These are phyloP conservation scores for Lentinus tigrinus DNA, from an alignment of 768 basidiomycete species.

Conservation along the genomic window DNA sequence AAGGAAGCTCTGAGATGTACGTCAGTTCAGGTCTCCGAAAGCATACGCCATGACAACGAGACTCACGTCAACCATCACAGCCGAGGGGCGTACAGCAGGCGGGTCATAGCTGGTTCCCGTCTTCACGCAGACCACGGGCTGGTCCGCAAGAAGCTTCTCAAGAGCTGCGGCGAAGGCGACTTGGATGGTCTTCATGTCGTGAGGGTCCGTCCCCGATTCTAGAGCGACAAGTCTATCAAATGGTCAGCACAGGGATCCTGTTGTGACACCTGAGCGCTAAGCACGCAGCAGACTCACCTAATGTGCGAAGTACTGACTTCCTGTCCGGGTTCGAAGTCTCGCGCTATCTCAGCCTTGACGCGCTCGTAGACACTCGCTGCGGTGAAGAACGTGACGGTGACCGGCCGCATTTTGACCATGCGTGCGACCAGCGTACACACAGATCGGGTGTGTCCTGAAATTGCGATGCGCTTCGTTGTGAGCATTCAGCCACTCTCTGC, in stretches of 20 bases:
- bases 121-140: conserved; percentile 9
- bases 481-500: too few relatives aligned
- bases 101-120: neutral
- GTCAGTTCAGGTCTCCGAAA: too few relatives aligned
- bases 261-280: too few relatives aligned
- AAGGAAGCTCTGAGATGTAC: too few relatives aligned
- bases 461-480: too few relatives aligned
- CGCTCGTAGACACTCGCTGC: neutral
- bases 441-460: conserved; percentile 9
- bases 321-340: neutral
- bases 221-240: neutral
- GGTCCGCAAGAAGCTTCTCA: neutral
- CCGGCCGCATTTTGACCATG: conserved; percentile 4
- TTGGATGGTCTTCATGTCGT: neutral
- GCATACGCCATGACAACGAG: neutral
- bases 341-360: conserved; percentile 1
- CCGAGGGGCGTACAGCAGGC: neutral
- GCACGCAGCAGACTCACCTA: too few relatives aligned
- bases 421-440: conserved; percentile 7
- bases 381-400: conserved; percentile 10
- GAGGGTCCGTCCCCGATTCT: neutral
- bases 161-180: conserved; percentile 2
- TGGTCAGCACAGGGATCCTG: neutral
- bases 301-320: neutral
- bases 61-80: conserved; percentile 15